Conservation (phyloP, 805 yeast genomes). For the Kodamaea sagamina region DNA sequence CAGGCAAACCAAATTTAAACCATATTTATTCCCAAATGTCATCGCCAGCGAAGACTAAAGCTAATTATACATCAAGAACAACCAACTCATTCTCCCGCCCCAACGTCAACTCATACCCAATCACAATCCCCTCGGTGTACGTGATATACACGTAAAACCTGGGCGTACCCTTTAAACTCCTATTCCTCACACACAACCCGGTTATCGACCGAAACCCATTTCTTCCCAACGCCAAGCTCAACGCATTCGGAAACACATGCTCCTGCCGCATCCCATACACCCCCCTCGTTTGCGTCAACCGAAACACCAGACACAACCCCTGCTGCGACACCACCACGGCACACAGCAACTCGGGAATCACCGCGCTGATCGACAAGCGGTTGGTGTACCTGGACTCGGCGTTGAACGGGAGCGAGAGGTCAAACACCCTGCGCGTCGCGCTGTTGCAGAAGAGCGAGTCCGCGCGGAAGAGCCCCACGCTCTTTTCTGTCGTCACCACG, state of each 20-base stretch:
- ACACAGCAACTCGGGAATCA: conserved; percentile 39
- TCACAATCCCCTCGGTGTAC: conserved; percentile 35
- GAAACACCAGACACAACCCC: conserved; percentile 38
- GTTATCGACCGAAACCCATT: conserved; percentile 33
- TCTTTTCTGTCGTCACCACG: conserved; percentile 46
- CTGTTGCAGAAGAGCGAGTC: conserved; percentile 51
- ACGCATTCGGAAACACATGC: conserved; percentile 40
- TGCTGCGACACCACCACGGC: conserved; percentile 39
- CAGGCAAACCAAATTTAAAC: too few relatives aligned
- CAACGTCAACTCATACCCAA: conserved; percentile 17
- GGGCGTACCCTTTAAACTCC: conserved; percentile 20
- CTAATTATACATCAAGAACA: background rate
- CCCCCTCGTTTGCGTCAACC: conserved; percentile 39
- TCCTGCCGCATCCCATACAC: conserved; percentile 46
- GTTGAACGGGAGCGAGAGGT: conserved; percentile 34
- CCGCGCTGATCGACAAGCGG: conserved; percentile 36
- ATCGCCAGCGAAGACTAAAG: background rate
- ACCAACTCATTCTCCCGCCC: conserved; percentile 6
- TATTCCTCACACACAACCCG: conserved; percentile 33
- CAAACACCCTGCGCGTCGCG: conserved; percentile 46
- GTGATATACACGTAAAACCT: conserved; percentile 34
- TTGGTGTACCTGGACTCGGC: conserved; percentile 38
- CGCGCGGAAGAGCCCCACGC: conserved; percentile 46
- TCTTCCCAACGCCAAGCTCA: conserved; percentile 27
- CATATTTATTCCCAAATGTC: too few relatives aligned